Evolutionary conservation across 148 eudicot species (phyloP).

Genomic region (Rhododendron simsii): DNA sequence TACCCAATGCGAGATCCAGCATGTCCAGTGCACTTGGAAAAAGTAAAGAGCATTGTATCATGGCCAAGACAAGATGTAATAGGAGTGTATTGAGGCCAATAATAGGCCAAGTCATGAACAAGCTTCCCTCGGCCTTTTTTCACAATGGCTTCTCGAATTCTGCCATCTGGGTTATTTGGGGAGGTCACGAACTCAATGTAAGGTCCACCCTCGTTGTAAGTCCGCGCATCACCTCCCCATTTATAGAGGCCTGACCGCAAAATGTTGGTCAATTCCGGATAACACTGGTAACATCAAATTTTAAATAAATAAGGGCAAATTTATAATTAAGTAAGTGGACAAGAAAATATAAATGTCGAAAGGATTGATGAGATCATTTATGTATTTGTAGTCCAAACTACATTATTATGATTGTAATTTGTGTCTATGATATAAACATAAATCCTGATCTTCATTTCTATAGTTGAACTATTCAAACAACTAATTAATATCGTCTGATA

Average conservation of each 20-base stretch:
- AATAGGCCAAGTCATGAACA: conserved; percentile 16
- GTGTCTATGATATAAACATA: too few relatives aligned
- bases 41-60: conserved; percentile 72
- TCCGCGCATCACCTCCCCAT: conserved; percentile 62
- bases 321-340: too few relatives aligned
- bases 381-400: too few relatives aligned
- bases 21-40: conserved; percentile 82
- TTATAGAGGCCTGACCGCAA: conserved; percentile 36
- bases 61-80: conserved; percentile 39
- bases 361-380: too few relatives aligned
- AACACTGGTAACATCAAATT: conserved; percentile 29
- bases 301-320: too few relatives aligned
- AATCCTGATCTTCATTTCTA: too few relatives aligned
- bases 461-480: too few relatives aligned
- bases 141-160: conserved; percentile 33
- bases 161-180: conserved; percentile 80
- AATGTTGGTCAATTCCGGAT: conserved; percentile 40
- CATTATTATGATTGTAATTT: too few relatives aligned
- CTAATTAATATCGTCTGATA: too few relatives aligned
- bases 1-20: conserved; percentile 91
- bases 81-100: conserved; percentile 83
- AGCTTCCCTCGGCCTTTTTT: conserved; percentile 37
- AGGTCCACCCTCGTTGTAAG: conserved; percentile 32
- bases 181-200: conserved; percentile 72
- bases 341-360: too few relatives aligned